These are phyloP conservation scores for Epichloe sylvatica DNA, from an alignment of 2,329 filamentous ascomycete species.

Conservation along the genomic window DNA sequence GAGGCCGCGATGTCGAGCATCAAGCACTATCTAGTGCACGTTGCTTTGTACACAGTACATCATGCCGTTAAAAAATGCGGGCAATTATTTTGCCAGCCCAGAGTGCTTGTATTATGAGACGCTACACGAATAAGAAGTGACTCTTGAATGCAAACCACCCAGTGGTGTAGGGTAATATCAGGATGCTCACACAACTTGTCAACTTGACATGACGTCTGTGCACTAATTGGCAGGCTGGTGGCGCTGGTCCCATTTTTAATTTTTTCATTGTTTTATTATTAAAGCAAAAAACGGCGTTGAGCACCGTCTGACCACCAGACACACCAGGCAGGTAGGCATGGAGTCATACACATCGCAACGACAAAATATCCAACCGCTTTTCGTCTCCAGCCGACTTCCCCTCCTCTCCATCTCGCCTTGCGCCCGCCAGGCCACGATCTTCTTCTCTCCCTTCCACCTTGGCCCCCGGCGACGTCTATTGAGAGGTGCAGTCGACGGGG, in stretches of 20 bases:
- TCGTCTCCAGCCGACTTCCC: not conserved
- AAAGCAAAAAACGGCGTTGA: too few relatives aligned
- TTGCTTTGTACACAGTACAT: not conserved
- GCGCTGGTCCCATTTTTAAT: not conserved
- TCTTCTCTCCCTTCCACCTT: conserved; percentile 1
- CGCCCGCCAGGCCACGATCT: conserved; percentile 2
- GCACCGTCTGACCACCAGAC: too few relatives aligned
- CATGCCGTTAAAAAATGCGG: not conserved
- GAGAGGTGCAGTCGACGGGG: conserved; percentile 11
- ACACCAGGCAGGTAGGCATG: not conserved
- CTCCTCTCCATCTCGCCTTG: not conserved
- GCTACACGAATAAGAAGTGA: too few relatives aligned
- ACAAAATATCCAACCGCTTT: too few relatives aligned
- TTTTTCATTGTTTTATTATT: not conserved
- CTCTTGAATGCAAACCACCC: too few relatives aligned
- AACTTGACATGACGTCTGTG: not conserved
- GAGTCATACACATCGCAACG: not conserved
- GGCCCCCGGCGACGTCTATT: conserved; percentile 10
- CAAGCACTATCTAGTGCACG: too few relatives aligned
- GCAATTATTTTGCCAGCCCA: too few relatives aligned
- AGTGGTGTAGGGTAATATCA: too few relatives aligned
- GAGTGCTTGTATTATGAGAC: too few relatives aligned
- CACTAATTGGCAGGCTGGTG: not conserved
- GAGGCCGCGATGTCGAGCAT: too few relatives aligned
- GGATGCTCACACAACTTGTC: not conserved